Base-by-base conservation (phyloP, 768 basidiomycete species). In the Xerocomellus dryophilus region DNA sequence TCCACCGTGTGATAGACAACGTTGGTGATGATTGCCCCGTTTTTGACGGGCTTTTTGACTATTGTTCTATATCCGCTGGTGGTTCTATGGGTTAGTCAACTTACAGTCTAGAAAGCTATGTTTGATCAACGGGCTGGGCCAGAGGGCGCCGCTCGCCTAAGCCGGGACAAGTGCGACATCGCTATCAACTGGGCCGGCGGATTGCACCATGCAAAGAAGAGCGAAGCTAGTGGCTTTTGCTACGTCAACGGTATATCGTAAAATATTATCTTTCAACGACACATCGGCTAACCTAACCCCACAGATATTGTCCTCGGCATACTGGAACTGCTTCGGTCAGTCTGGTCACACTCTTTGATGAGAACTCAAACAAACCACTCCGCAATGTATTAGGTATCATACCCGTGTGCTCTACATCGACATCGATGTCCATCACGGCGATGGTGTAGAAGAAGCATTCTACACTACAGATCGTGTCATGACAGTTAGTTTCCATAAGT, bases 131-230 rank as follows among this genome's bases (percentile, higher is more conserved):
- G 51, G 44, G 41, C 60, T 52, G 50, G 35, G 38, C 36, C 57
- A 98, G 95, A 98, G 92, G 97, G 97, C 42, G 97, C 97, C 38
- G 95, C 97, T 8, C 81, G 96, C 31, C 73, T 98, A 17, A 96
- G 93, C 62, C 79, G 95, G 55, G 94, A 98, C 73, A 98, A 98
- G 69, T 98, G 95, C 69, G 97, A 99, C 70, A 98, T 98, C 61
- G 97, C 97, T 4, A 85, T 99, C 51, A 99, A 99, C 66, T 99
- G 97, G 97, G 96, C 97, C 9, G 97, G 97, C 14, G 97, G 97
- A 15, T 77, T 99, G 42, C 97, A 99, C 70, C 97, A 99, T 67
- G 94, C 97, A 3, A 99, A 98, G 76, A 99, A 98, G 77, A 93
- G 93, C 41, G 97, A 99, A 74, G 97, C 97, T 0, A 95, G 92